phyloP scores from a whole-genome alignment of 106 monocot genomes.

The Triglochin maritima region DNA sequence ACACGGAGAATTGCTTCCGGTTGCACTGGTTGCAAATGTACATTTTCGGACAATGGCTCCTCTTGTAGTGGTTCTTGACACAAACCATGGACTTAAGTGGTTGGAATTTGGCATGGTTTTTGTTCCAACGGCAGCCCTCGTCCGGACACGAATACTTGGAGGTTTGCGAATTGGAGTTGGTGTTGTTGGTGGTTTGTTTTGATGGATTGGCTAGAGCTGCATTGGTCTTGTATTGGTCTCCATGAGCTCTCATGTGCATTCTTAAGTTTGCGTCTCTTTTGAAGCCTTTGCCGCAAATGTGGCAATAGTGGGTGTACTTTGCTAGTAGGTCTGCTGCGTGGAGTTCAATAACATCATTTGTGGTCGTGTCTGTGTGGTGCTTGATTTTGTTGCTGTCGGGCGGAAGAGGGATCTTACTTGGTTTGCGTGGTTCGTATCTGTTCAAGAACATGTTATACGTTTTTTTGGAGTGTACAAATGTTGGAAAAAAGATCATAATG shows the following conservation, averaged over 20 bases:
- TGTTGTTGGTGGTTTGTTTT: conserved; percentile 1
- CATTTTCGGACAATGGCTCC: conserved; percentile 79
- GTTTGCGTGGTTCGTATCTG: too few relatives aligned
- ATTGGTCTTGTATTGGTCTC: conserved; percentile 68
- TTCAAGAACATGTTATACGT: too few relatives aligned
- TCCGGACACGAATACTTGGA: conserved; percentile 76
- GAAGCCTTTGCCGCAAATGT: conserved; percentile 70
- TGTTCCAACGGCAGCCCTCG: conserved; percentile 71
- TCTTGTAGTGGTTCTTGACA: conserved; percentile 73
- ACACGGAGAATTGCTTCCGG: conserved; percentile 51
- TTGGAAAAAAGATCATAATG: too few relatives aligned
- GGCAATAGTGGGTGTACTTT: conserved; percentile 63
- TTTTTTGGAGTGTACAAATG: too few relatives aligned
- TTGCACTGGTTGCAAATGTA: conserved; percentile 64
- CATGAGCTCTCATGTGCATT: conserved; percentile 85
- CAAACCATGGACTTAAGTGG: conserved; percentile 66
- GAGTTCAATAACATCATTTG: conserved; percentile 39
- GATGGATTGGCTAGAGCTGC: conserved; percentile 32
- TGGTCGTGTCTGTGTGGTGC: background rate
- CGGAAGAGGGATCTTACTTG: too few relatives aligned
- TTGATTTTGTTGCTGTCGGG: background rate
- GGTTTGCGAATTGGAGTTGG: background rate
- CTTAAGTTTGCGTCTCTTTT: conserved; percentile 65
- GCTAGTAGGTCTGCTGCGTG: conserved; percentile 46
- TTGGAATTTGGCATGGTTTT: conserved; percentile 58